Base-by-base conservation (phyloP, 768 basidiomycete species). In the Auricularia auricula-judae region DNA sequence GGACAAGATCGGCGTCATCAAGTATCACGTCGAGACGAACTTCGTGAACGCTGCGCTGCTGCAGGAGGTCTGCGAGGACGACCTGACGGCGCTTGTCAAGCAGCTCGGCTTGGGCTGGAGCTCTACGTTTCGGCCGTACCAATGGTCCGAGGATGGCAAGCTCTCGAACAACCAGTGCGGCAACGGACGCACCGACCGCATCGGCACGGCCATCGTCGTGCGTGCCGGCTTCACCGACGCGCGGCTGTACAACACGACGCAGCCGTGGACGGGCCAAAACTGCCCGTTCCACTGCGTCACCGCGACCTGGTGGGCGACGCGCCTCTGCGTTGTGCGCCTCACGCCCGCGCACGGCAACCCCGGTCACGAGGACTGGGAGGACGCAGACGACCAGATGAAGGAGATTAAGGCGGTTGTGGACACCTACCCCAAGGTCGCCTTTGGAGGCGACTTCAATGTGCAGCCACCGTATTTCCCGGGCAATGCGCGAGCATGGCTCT, bases 331-430 rank as follows among this genome's bases (percentile, higher is more conserved):
- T 18, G 43, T 44, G 43, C 43, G 3, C 18, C 43, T 44, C 43
- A 44, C 43, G 43, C 43, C 43, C 43, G 43, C 43, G 43, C 43
- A 44, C 43, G 43, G 43, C 43, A 44, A 44, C 43, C 43, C 43
- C 11, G 43, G 3, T 18, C 10, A 44, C 43, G 10, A 44, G 11
- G 43, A 2, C 18, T 44, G 43, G 43, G 43, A 44, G 43, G 3
- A 44, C 43, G 88, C 86, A 11, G 34, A 29, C 34, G 56, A 59
- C 3, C 23, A 59, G 56, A 59, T 59, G 56, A 59, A 59, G 34
- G 56, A 59, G 56, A 59, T 35, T 21, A 59, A 29, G 21, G 56
- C 34, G 14, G 56, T 59, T 35, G 56, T 59, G 12, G 56, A 59
- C 21, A 21, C 12, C 21, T 23, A 59, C 33, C 23, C 21, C 14